These are phyloP conservation scores for Abelmoschus esculentus DNA, from an alignment of 345 rosid species.

Conservation along the genomic window DNA sequence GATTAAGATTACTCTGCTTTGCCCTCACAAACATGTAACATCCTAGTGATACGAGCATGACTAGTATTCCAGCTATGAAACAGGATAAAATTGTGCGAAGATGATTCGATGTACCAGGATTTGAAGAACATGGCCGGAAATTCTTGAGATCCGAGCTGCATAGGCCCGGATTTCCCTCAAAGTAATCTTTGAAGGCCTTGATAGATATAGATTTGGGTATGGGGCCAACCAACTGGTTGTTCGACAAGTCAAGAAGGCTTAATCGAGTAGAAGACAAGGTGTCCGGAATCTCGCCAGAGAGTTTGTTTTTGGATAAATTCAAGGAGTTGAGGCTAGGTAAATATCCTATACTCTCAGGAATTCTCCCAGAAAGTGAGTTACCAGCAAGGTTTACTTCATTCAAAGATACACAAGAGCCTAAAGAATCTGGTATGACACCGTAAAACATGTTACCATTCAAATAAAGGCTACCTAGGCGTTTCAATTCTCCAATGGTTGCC, in stretches of 20 bases:
- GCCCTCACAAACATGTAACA: slow-evolving; percentile 31
- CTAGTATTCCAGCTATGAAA: slow-evolving; percentile 31
- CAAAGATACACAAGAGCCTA: slow-evolving; percentile 52
- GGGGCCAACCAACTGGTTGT: slow-evolving; percentile 52
- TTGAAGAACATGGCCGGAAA: slow-evolving; percentile 39
- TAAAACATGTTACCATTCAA: slow-evolving; percentile 44
- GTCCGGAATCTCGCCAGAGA: slow-evolving; percentile 65
- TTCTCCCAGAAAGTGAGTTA: slow-evolving; percentile 53
- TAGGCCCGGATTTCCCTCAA: slow-evolving; percentile 53
- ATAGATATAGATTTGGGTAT: slow-evolving; percentile 45
- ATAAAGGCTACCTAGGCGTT: slow-evolving; percentile 38
- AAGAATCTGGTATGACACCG: slow-evolving; percentile 47
- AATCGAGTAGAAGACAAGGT: slow-evolving; percentile 41
- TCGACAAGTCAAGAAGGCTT: slow-evolving; percentile 73
- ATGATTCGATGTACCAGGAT: slow-evolving; percentile 17
- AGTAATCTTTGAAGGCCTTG: slow-evolving; percentile 37
- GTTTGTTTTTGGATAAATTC: slow-evolving; percentile 58
- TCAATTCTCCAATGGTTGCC: slow-evolving; percentile 42
- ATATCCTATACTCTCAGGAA: slow-evolving; percentile 48
- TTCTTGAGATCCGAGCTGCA: slow-evolving; percentile 40
- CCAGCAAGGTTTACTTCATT: slow-evolving; percentile 43
- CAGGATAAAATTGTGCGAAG: slow-evolving; percentile 30
- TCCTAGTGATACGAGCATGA: slow-evolving; percentile 28
- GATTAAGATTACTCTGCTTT: slow-evolving; percentile 23
- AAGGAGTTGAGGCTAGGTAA: slow-evolving; percentile 48